Conservation (phyloP, 305 asterid genomes). For the Plantago coronopus region DNA sequence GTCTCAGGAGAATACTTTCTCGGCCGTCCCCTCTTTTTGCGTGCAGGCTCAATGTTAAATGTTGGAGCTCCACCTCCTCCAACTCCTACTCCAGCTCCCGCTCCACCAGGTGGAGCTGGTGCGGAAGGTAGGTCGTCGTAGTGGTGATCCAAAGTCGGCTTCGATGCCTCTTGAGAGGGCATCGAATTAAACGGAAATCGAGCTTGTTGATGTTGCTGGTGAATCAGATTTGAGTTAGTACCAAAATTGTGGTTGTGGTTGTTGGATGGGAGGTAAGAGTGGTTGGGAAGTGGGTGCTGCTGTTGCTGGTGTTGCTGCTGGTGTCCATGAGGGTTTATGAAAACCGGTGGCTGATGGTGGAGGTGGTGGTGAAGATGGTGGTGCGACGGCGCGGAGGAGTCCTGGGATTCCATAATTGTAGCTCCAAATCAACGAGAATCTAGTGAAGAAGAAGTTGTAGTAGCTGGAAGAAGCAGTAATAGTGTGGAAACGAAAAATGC, state of each 20-base stretch:
- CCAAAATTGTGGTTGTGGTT: slow-evolving; percentile 15
- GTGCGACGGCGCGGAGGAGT: slow-evolving; percentile 44
- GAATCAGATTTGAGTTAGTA: slow-evolving; percentile 17
- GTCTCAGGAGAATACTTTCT: slow-evolving; percentile 73
- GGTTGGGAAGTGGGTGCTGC: slow-evolving; percentile 33
- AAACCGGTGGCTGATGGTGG: slow-evolving; percentile 31
- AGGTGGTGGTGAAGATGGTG: slow-evolving; percentile 38
- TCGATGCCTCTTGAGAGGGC: slow-evolving; percentile 14
- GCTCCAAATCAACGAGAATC: not conserved
- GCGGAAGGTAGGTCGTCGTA: slow-evolving; percentile 48
- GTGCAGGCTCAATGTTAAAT: slow-evolving; percentile 48
- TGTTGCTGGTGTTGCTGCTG: slow-evolving; percentile 26
- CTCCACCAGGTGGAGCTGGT: no score
- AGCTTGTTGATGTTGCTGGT: slow-evolving; percentile 39
- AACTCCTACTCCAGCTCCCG: slow-evolving; percentile 24
- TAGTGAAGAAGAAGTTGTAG: not conserved
- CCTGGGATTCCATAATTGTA: slow-evolving; percentile 45
- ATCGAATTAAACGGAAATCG: slow-evolving; percentile 46
- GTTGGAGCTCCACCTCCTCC: not conserved
- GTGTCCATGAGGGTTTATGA: slow-evolving; percentile 34
- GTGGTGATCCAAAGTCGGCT: slow-evolving; percentile 32
- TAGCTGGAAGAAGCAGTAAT: not conserved
- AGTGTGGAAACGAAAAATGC: not conserved
- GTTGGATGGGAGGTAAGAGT: slow-evolving; percentile 34
- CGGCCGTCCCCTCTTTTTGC: slow-evolving; percentile 75